Evolutionary conservation across 768 basidiomycete genomes (phyloP), one percentile per base, ranked within the genome.

Genomic region (Pholiota molesta): DNA sequence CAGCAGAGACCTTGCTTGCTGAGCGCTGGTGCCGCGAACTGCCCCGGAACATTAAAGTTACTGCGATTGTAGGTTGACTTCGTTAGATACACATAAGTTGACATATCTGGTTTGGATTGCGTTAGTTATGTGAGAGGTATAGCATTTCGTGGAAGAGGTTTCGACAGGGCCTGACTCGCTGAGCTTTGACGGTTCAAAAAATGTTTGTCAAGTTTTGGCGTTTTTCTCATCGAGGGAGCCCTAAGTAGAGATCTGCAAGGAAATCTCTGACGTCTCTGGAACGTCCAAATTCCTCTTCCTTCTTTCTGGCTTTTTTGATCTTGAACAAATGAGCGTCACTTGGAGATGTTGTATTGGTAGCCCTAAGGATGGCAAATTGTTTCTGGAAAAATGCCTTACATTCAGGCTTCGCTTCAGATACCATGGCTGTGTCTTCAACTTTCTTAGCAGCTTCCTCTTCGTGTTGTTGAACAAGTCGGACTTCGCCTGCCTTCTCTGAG

Each of bases 201-300:
- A 35, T 79, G 80, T 4, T 69, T 68, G n/a, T 79, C 81, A 82
- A 0, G 77, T 70, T 63, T 82, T 82, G 17, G 82, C 81, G 2
- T 73, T 74, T 40, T 71, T 68, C 10, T 73, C 69, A 6, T 66
- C 59, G 17, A 81, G 74, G 2, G 75, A 53, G 16, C 60, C 64
- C 60, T 78, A n/a, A n/a, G n/a, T n/a, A 71, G 13, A 78, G 66
- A 52, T 79, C 78, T 9, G 66, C 28, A n/a, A 78, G 71, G 63
- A 77, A 79, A 11, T 61, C 72, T 61, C 63, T 72, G 13, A 68
- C 55, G 13, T 76, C 76, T 23, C 70, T 65, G 44, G 68, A 62
- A 5, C 60, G 66, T 23, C 67, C 66, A 13, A 73, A 31, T 40
- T 60, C 37, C 42, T 55, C 19, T 63, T 54, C 65, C 61, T 44